Base-by-base conservation (phyloP, 148 eudicot species). In the Fagopyrum esculentum region DNA sequence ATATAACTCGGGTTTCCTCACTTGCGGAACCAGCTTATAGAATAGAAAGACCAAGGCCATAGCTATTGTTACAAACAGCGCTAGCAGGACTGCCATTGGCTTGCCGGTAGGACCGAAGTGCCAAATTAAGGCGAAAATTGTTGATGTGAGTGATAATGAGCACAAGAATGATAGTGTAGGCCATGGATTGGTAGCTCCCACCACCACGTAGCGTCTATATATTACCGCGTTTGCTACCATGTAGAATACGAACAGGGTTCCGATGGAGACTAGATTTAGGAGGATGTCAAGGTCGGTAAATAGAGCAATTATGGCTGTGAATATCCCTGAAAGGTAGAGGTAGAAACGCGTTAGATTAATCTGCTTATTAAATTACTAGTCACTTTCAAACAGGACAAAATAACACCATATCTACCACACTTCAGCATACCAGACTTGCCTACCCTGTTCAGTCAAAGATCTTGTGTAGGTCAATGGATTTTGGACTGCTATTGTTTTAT, bases 211-310 rank as follows among this genome's bases (percentile, higher is more conserved):
- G 4, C 98, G 93, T 45, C 91, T 78, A 80, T 86, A 93, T 56
- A 93, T 84, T 26, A 93, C 90, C 3, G 98, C 98, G 70, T 88
- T 93, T 0, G 91, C 89, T 13, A 93, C 98, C 98, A 89, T 89
- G 87, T 89, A 93, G 86, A 93, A 93, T 48, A 93, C 95, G 69
- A 93, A 93, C 40, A 93, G 95, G 0, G 97, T 89, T 16, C 98
- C 98, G 17, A 93, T 93, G 12, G 97, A 85, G 9, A 91, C 95
- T 2, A 93, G 86, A 83, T 89, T 83, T 50, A 93, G 91, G 51
- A 93, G 93, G 77, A 91, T 81, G 44, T 86, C 80, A 48, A 93
- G 81, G 51, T 93, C 95, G 12, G 97, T 89, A 80, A 93, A 93
- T 29, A 93, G 85, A 6, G 97, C 97, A 48, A 93, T 91, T 59